Base-by-base conservation (phyloP, 2,329 filamentous ascomycete genomes). In the Graphium sp. region DNA sequence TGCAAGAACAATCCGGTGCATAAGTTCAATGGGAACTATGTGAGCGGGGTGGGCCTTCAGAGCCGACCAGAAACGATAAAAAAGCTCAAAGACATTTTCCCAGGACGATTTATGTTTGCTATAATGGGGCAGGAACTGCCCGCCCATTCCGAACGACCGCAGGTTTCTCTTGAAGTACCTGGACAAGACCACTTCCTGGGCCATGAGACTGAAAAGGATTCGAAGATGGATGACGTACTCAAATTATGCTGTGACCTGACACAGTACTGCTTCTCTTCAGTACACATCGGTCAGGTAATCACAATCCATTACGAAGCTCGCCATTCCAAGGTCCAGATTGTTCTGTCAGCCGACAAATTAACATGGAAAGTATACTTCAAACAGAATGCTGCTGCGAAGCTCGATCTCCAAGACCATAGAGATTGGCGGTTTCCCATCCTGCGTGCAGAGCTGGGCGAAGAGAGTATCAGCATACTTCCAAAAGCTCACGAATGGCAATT, bases 1-100 rank as follows among this genome's bases (percentile, higher is more conserved):
- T 60, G 56, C 32, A 38, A 40, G 7, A 52, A 53, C 2, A 58
- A 58, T 18, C 55, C 56, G 0, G 19, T 24, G 1, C 56, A 60
- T 32, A 15, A 39, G 2, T 48, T 47, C 26, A 13, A 10, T 5
- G 17, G 29, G 3, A 36, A 37, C 6, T 13, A 30, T 14, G 19
- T 30, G 5, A n/a, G 34, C 15, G 24, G 24, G 10, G 15, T 18
- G 14, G 2, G 5, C 10, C 24, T 26, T 3, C 24, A 17, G 4
- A 26, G 14, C 14, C 13, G 24, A 6, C 9, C 17, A 13, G 24
- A 26, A 5, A 18, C 24, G 14, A 17, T 17, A 10, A 16, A 26
- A 15, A 7, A 27, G 35, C 11, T 32, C 32, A n/a, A 22, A n/a
- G n/a, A n/a, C n/a, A n/a, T n/a, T n/a, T n/a, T n/a, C n/a, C n/a